Percentiles rank a stretch among this genome's conserved stretches.
Conservation (phyloP, 805 yeast species). For the Kodamaea sagamina region DNA sequence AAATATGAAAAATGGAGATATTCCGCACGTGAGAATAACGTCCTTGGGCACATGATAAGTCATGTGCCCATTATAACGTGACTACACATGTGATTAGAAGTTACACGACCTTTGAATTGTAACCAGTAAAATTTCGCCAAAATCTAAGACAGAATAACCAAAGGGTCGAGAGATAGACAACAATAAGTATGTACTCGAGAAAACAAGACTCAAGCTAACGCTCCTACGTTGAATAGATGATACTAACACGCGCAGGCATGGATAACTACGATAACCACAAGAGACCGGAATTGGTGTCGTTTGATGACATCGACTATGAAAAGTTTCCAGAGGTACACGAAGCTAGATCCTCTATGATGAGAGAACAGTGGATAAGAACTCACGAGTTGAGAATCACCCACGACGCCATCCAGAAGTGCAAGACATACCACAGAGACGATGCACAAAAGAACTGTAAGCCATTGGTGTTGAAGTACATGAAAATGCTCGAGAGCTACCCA, state of each 20-base stretch:
- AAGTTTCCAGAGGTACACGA: conserved; percentile 60
- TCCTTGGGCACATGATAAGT: too few species aligned
- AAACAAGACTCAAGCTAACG: background rate
- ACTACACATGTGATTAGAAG: background rate
- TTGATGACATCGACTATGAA: conserved; percentile 78
- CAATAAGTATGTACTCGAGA: conserved; percentile 6
- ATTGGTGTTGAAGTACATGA: conserved; percentile 73
- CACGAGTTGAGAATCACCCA: conserved; percentile 68
- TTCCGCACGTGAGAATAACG: background rate
- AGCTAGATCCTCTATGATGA: conserved; percentile 76
- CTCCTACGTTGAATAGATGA: background rate
- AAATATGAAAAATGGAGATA: conserved; percentile 5
- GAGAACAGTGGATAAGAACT: conserved; percentile 78
- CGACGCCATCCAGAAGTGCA: conserved; percentile 76
- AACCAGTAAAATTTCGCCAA: conserved; percentile 14
- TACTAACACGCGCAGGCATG: conserved; percentile 25
- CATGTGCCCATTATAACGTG: background rate
- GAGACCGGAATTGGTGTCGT: conserved; percentile 73
- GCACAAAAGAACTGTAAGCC: conserved; percentile 76
- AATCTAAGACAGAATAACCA: conserved; percentile 10
- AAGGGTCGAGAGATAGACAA: conserved; percentile 3
- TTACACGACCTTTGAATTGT: background rate
- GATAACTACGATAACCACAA: conserved; percentile 43
- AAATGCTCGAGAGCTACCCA: conserved; percentile 68
- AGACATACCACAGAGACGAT: conserved; percentile 54